Evolutionary conservation across 495 filamentous ascomycete genomes (phyloP).

Genomic region (Aspergillus baeticus): DNA sequence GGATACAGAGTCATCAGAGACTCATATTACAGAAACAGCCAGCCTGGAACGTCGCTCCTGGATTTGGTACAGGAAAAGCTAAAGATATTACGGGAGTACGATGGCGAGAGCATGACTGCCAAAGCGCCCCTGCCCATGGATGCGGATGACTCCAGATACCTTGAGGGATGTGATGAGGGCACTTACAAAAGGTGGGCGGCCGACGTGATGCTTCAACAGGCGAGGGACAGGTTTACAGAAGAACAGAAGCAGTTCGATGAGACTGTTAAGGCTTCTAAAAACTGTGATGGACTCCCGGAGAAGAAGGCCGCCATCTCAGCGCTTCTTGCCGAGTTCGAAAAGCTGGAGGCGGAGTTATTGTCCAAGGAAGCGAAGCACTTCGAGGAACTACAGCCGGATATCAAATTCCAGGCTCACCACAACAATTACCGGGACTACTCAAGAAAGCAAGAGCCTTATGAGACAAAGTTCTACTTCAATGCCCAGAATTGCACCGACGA

Average conservation of each 20-base stretch:
- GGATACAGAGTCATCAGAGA: conserved; percentile 32
- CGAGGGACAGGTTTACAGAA: background rate
- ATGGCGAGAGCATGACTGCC: conserved; percentile 22
- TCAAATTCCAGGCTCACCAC: conserved; percentile 11
- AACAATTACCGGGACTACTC: background rate
- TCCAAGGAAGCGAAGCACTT: conserved; percentile 63
- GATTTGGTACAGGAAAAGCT: conserved; percentile 55
- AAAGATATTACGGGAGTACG: conserved; percentile 40
- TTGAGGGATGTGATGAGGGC: background rate
- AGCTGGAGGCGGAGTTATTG: conserved; percentile 51
- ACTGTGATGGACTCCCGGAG: conserved; percentile 37
- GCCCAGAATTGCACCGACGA: conserved; percentile 50
- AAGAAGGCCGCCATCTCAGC: conserved; percentile 51
- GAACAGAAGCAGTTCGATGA: conserved; percentile 14
- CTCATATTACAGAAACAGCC: background rate
- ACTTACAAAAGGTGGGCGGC: conserved; percentile 7
- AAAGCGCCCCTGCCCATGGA: conserved; percentile 21
- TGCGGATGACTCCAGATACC: conserved; percentile 27
- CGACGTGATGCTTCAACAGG: background rate
- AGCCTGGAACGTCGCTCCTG: conserved; percentile 46
- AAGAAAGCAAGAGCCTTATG: conserved; percentile 34
- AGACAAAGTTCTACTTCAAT: conserved; percentile 47
- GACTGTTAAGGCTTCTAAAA: background rate
- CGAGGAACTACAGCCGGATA: conserved; percentile 58
- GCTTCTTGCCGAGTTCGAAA: conserved; percentile 48